Base-by-base conservation (phyloP, 164 flowering plant genomes). In the Brasenia schreberi region DNA sequence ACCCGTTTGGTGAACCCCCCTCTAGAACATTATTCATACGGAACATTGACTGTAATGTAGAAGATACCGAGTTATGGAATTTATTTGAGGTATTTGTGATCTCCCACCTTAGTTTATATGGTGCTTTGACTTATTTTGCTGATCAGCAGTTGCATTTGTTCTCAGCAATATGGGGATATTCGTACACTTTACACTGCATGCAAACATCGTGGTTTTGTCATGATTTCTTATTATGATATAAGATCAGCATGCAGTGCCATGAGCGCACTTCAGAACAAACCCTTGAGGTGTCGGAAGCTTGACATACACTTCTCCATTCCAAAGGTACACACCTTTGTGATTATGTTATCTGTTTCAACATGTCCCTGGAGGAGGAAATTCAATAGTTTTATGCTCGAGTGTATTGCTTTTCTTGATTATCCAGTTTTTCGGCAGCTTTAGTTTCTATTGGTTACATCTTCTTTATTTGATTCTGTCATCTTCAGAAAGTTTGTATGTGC, bases 251-350 rank as follows among this genome's bases (percentile, higher is more conserved):
- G 99, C 73, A 84, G 87, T 67, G 39, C 39, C 39, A 1, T 33
- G 4, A 33, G 4, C 39, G 4, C 39, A 33, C 4, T 33, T 33
- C 39, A 33, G 39, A 33, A 33, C 39, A 33, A 33, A 33, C 39
- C 39, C 9, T 65, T 95, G 4, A 33, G 39, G 2, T 4, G 39
- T 33, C 39, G 99, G 75, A 95, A 92, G 72, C 93, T 95, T 64
- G 99, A 95, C 74, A 92, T 95, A 77, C 99, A 95, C 78, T 95
- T 95, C 72, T 95, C 99, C 61, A 95, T 92, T 76, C 97, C 99
- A 2, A 95, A 95, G 96, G 98, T 95, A 68, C 42, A 65, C 10
- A 11, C 19, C 3, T 18, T 61, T 33, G 59, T 56, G 18, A 12
- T 58, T 58, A 18, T 58, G 16, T 33, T 33, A 33, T 33, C 39